phyloP scores from a whole-genome alignment of 2,329 filamentous ascomycete species.

The Xylariaceae sp. region DNA sequence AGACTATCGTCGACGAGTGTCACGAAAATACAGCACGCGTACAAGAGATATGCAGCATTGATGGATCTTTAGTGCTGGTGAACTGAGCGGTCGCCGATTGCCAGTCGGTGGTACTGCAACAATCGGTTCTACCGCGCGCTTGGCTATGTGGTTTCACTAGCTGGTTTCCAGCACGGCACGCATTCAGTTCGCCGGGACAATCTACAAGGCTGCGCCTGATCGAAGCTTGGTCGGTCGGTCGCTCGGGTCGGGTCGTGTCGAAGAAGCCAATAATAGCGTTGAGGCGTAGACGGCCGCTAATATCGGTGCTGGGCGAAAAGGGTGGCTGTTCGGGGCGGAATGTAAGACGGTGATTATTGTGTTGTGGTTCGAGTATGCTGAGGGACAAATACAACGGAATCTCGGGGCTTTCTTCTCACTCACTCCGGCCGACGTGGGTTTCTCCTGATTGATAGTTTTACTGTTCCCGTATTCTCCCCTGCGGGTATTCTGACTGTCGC shows the following conservation, averaged over 20 bases:
- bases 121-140: constrained; percentile 2
- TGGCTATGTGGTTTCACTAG: not conserved
- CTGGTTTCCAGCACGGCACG: not conserved
- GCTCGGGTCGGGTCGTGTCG: constrained; percentile 16
- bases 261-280: constrained; percentile 21
- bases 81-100: constrained; percentile 1
- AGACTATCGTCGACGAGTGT: not conserved
- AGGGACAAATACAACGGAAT: not conserved
- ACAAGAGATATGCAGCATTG: not conserved
- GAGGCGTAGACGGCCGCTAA: constrained; percentile 1
- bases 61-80: not conserved
- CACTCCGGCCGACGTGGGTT: not conserved
- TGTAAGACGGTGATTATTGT: not conserved
- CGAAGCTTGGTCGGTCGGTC: constrained; percentile 1
- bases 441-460: constrained; percentile 1
- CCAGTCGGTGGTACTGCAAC: not conserved
- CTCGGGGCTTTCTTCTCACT: not conserved
- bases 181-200: not conserved
- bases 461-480: not conserved
- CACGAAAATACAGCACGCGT: not conserved
- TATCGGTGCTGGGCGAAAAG: constrained; percentile 6
- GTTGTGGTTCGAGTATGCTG: not conserved
- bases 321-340: not conserved
- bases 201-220: constrained; percentile 1
- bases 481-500: constrained; percentile 6